Base-by-base conservation (phyloP, 257 asterid genomes). In the Ajuga chamaepitys region DNA sequence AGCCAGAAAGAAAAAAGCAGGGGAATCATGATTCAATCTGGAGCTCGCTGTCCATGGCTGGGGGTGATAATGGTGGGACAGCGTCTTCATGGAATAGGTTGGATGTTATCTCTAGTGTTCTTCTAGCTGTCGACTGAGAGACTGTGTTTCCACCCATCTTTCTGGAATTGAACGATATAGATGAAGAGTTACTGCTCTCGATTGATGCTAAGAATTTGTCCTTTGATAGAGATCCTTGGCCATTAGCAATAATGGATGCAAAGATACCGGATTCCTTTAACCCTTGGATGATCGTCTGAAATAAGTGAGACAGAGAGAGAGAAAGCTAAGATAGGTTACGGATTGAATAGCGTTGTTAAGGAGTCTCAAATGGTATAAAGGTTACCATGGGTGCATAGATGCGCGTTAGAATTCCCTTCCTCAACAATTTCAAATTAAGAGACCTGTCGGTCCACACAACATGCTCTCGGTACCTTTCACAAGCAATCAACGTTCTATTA, bases 331-430 rank as follows among this genome's bases (percentile, higher is more conserved):
- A 48, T 40, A 24, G 67, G 30, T 69, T 58, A 41, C 42, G 0
- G 68, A n/a, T n/a, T 30, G 28, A 46, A 9, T 16, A 48, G 21
- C 58, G 11, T 32, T 62, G 72, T 45, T 26, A 28, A 66, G n/a
- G 9, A 47, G 26, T 17, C 3, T 67, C 17, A 1, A 50, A 3
- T 9, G 66, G 26, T 3, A 20, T 21, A 51, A 54, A 52, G 70
- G 80, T 81, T 82, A 93, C 99, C 99, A 88, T 93, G 77, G 99
- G 99, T 78, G 96, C 96, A 71, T 89, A 83, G 57, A 93, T 83
- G 71, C 99, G 97, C 4, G 95, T 75, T 56, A 94, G 68, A 68
- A 94, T 86, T 47, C 99, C 99, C 85, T 94, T 94, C 71, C 97
- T 84, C 83, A 88, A 59, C 55, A 94, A 82, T 79, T 94, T 94